phyloP scores from a whole-genome alignment of 352 stramenopile genomes.

The Globisporangium middletonii region DNA sequence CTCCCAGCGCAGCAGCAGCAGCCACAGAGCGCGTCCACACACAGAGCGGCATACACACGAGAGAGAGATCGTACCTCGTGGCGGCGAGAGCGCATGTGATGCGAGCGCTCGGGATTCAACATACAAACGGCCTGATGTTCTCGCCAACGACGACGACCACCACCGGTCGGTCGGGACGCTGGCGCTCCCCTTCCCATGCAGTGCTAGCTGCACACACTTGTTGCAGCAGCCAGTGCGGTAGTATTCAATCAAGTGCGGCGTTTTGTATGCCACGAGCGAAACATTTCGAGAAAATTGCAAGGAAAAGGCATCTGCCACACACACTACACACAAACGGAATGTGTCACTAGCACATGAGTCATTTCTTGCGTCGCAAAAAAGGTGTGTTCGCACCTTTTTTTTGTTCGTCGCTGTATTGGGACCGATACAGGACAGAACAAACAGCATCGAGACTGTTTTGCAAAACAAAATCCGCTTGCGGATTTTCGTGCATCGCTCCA shows the following conservation, averaged over 20 bases:
- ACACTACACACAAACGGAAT: too few species aligned
- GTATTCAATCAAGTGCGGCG: background rate
- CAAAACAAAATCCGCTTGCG: too few species aligned
- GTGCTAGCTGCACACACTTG: too few species aligned
- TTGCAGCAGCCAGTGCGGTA: background rate
- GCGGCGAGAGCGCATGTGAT: background rate
- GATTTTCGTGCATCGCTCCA: too few species aligned
- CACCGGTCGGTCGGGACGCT: slow-evolving; percentile 9
- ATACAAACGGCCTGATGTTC: slow-evolving; percentile 13
- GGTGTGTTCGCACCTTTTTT: too few species aligned
- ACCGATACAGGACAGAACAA: too few species aligned
- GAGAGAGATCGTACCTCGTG: background rate
- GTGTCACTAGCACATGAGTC: too few species aligned
- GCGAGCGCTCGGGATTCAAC: slow-evolving; percentile 2
- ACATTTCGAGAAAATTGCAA: background rate
- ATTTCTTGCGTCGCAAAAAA: too few species aligned
- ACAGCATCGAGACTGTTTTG: too few species aligned
- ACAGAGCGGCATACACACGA: background rate
- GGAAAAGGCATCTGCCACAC: too few species aligned
- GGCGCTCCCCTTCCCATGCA: background rate
- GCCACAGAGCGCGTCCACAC: background rate
- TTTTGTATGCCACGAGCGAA: too few species aligned
- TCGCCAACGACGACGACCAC: slow-evolving; percentile 9
- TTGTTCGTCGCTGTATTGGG: too few species aligned
- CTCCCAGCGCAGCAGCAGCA: background rate